Evolutionary conservation across 371 early-diverging fungal species (phyloP), one percentile per base, ranked within the genome.

Genomic region (Mucor velutinosus): DNA sequence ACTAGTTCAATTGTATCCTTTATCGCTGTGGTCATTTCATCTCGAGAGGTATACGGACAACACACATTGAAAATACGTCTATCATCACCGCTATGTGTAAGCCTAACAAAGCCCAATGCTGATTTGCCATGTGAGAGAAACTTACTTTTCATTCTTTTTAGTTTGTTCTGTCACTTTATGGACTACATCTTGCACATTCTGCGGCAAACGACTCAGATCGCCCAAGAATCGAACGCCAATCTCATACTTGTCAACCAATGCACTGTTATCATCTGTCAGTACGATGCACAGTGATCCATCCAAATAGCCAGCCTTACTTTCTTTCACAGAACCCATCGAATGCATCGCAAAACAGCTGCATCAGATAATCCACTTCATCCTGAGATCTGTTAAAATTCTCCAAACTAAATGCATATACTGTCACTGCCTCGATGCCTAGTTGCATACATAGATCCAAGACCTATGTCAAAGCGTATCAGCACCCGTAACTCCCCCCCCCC

Each of bases 391-490:
- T 93, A 73, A 98, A 99, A 83, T 99, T 99, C 63, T 99, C 99
- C 49, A 97, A 93, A 71, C 94, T 94, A 80, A 99, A 99, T 8
- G 98, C 99, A 84, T 93, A 99, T 12, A 98, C 95, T n/a, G 97
- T 95, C 17, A 99, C 96, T 11, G 89, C 90, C 70, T 89, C 83
- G 45, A 99, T 79, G 4, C 97, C 96, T 35, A 98, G 81, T 23
- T 90, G 78, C 80, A 96, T 87, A 67, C 96, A 96, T 73, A 94
- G 86, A 51, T 95, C 92, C 6, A 99, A 80, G 4, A 94, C 91
- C 92, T 95, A 62, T 33, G 41, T 33, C 33, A 14, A 32, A 35
- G 45, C 6, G 47, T 43, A 25, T 49, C 17, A 6, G 33, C 62
- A 14, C 11, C 49, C 19, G 21, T 30, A 21, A 49, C 30, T 30